Base-by-base conservation (phyloP, 495 filamentous ascomycete species). In the Niebla homalea region DNA sequence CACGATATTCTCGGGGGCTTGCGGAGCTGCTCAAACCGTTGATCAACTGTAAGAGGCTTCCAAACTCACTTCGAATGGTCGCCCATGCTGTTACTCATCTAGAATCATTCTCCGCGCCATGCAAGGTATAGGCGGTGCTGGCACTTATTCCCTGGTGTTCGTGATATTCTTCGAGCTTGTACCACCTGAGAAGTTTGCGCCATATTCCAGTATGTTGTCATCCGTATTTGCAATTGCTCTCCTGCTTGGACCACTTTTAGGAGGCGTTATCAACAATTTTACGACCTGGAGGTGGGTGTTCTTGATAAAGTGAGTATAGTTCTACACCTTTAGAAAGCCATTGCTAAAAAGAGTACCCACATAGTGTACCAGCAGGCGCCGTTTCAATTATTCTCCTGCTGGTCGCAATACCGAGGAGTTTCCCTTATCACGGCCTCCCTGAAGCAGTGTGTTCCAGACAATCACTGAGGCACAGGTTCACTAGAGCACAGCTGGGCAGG, bases 91-190 rank as follows among this genome's bases (percentile, higher is more conserved):
- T n/a, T n/a, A n/a, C n/a, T n/a, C n/a, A n/a, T 14, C 41, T 41
- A 78, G 75, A 0, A 77, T 80, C 36, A 58, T 77, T 8, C 69
- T 70, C 37, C 70, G 76, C 11, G 65, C 72, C 0, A 65, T 80
- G 16, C 79, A 83, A 58, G 78, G 79, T 10, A 62, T 80, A 8
- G 75, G 76, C 0, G 75, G 63, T 11, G 69, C 70, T 0, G 78
- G 78, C 11, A 68, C 74, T 11, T 79, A 75, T 50, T 64, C 74
- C 1, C 51, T 80, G 16, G 58, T 66, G 29, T 65, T 67, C 1
- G 62, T 76, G 14, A 69, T 77, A 41, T 50, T 65, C 12, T 66
- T 70, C 1, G 64, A 71, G 23, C 67, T 80, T 47, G 70, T 73
- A 0, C 73, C 77, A 1, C 62, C 64, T 12, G 60, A 69, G 15